Conservation (phyloP, 2,329 filamentous ascomycete species). For the Arthroderma sp. region DNA sequence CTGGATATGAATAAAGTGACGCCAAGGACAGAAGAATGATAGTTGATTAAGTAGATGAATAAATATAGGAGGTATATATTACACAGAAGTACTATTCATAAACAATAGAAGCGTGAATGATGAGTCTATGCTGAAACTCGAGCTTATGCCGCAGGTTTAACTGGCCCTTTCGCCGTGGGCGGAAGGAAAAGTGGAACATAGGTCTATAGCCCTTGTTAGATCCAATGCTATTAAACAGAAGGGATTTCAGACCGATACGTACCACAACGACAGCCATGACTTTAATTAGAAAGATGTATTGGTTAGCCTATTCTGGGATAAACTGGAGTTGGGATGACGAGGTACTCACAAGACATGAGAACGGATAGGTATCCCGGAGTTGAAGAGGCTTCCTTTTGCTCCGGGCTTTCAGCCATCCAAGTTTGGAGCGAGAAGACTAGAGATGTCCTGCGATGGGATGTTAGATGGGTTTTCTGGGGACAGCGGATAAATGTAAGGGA, state of each 20-base stretch:
- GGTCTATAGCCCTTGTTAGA: conserved; percentile 25
- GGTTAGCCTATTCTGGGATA: neutral
- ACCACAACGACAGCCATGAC: conserved; percentile 47
- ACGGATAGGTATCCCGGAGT: conserved; percentile 66
- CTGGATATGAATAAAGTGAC: no score
- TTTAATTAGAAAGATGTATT: conserved; percentile 20
- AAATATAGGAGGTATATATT: no score
- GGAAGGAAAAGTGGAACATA: conserved; percentile 56
- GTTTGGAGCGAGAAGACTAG: conserved; percentile 36
- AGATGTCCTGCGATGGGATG: conserved; percentile 25
- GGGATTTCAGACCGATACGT: conserved; percentile 15
- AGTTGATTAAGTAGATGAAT: no score
- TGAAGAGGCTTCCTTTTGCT: conserved; percentile 43
- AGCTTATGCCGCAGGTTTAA: conserved; percentile 33
- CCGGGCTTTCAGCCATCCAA: conserved; percentile 36
- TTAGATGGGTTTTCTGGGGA: neutral
- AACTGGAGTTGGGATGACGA: neutral
- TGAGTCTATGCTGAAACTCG: neutral
- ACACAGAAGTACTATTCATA: no score
- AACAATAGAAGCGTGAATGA: no score
- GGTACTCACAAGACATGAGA: conserved; percentile 58
- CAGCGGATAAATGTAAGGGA: neutral
- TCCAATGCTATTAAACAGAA: neutral
- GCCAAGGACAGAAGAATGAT: no score
- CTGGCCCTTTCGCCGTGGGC: conserved; percentile 28